Percentiles rank a stretch among this genome's conserved stretches.
Conservation (phyloP, 1,139 yeast species). For the Scheffersomyces quercinus region DNA sequence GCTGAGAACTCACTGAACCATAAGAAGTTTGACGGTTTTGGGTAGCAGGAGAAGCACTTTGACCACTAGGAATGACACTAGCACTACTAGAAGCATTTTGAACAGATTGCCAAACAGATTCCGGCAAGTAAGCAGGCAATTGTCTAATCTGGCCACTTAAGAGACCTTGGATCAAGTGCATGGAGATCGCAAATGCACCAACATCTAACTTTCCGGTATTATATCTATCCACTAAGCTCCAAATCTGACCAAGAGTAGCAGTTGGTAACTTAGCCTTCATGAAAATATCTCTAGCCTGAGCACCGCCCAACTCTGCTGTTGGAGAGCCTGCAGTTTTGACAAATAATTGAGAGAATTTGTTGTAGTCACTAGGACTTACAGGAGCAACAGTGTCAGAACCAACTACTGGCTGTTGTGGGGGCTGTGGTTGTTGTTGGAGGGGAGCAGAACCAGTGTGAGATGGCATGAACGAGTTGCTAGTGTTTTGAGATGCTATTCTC, state of each 20-base stretch:
- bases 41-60: constrained; percentile 6
- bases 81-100: constrained; percentile 4
- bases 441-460: constrained; percentile 44
- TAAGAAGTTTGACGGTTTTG: constrained; percentile 39
- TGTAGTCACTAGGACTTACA: constrained; percentile 63
- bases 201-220: constrained; percentile 70
- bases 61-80: constrained; percentile 5
- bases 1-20: constrained; percentile 55
- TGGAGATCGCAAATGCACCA: constrained; percentile 83
- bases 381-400: constrained; percentile 47
- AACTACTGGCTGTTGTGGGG: constrained; percentile 15
- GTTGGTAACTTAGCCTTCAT: constrained; percentile 83
- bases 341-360: constrained; percentile 73
- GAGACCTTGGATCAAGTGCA: constrained; percentile 88
- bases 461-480: constrained; percentile 49
- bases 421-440: constrained; percentile 32
- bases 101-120: constrained; percentile 63
- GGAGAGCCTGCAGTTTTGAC: constrained; percentile 67
- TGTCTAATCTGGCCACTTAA: constrained; percentile 66
- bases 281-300: constrained; percentile 79
- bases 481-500: constrained; percentile 27
- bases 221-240: constrained; percentile 83
- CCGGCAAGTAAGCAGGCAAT: constrained; percentile 72
- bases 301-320: constrained; percentile 58
- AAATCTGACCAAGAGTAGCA: constrained; percentile 75